Evolutionary conservation across 768 basidiomycete genomes (phyloP).

Genomic region (Tubosaeta sp.): DNA sequence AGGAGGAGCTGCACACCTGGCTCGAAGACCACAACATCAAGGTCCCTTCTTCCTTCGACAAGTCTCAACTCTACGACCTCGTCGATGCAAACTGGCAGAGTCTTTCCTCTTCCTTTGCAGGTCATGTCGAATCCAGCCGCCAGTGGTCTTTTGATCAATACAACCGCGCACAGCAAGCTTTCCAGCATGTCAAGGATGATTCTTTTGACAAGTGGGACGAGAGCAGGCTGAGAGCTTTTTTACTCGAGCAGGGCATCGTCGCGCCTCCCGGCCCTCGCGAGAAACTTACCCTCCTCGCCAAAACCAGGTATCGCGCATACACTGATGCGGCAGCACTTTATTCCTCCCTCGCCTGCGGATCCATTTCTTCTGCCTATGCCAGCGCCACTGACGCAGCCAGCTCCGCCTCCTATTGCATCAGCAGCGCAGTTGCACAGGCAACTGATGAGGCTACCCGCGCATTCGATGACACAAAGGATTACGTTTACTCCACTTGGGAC

Average conservation of each 20-base stretch:
- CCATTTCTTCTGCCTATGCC: conserved; percentile 50
- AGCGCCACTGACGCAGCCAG: conserved; percentile 34
- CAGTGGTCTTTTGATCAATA: conserved; percentile 65
- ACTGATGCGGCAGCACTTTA: conserved; percentile 56
- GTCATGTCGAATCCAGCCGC: conserved; percentile 28
- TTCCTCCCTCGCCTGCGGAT: conserved; percentile 43
- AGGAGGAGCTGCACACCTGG: conserved; percentile 61
- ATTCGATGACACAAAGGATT: conserved; percentile 77
- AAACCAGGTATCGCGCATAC: conserved; percentile 62
- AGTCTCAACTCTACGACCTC: conserved; percentile 38
- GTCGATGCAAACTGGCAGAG: conserved; percentile 61
- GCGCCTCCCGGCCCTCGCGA: conserved; percentile 76
- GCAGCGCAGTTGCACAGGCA: conserved; percentile 47
- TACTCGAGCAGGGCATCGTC: conserved; percentile 85
- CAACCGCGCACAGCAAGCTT: conserved; percentile 56
- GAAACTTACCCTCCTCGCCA: conserved; percentile 73
- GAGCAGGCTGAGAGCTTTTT: conserved; percentile 70
- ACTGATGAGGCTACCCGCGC: conserved; percentile 45
- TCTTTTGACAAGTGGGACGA: conserved; percentile 85
- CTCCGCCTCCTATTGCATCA: conserved; percentile 38
- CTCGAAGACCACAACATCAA: conserved; percentile 62
- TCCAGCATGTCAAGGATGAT: conserved; percentile 53
- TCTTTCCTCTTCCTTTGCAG: conserved; percentile 27
- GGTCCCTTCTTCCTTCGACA: conserved; percentile 43
- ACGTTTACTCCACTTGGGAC: conserved; percentile 87